Evolutionary conservation across 179 eudicot species (phyloP).

Genomic region (Dionaea muscipula): DNA sequence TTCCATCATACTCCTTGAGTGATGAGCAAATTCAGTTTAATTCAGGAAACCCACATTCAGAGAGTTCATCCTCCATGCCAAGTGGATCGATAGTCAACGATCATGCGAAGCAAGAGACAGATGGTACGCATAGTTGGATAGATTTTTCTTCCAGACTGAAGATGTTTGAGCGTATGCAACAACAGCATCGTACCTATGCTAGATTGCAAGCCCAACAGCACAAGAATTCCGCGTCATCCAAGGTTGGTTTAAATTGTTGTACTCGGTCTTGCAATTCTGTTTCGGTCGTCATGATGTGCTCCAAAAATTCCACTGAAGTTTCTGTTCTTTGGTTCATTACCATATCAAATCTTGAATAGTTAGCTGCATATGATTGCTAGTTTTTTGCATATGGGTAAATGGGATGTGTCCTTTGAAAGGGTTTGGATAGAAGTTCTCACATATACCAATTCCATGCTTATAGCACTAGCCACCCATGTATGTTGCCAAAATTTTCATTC

Average conservation of each 20-base stretch:
- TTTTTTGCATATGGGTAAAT: too few species aligned
- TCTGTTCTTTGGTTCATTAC: not conserved
- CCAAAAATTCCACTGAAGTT: not conserved
- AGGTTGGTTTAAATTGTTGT: slow-evolving; percentile 28
- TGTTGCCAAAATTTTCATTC: too few species aligned
- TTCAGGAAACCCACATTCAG: slow-evolving; percentile 25
- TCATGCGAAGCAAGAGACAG: slow-evolving; percentile 34
- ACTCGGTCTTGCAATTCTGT: not conserved
- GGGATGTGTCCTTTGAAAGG: too few species aligned
- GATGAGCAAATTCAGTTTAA: slow-evolving; percentile 32
- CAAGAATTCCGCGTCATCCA: slow-evolving; percentile 28
- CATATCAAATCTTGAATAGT: too few species aligned
- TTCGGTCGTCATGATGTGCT: not conserved
- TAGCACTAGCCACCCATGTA: too few species aligned
- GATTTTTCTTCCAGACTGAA: slow-evolving; percentile 59
- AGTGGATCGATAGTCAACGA: slow-evolving; percentile 21
- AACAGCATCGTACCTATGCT: slow-evolving; percentile 46
- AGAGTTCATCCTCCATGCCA: slow-evolving; percentile 14
- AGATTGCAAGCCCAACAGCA: slow-evolving; percentile 31
- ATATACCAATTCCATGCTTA: too few species aligned
- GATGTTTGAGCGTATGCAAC: slow-evolving; percentile 66
- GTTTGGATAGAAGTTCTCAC: too few species aligned
- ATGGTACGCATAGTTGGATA: slow-evolving; percentile 47
- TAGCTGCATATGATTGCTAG: too few species aligned
- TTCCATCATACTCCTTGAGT: slow-evolving; percentile 66